Conservation (phyloP, 257 asterid genomes). For the Lithospermum erythrorhizon region DNA sequence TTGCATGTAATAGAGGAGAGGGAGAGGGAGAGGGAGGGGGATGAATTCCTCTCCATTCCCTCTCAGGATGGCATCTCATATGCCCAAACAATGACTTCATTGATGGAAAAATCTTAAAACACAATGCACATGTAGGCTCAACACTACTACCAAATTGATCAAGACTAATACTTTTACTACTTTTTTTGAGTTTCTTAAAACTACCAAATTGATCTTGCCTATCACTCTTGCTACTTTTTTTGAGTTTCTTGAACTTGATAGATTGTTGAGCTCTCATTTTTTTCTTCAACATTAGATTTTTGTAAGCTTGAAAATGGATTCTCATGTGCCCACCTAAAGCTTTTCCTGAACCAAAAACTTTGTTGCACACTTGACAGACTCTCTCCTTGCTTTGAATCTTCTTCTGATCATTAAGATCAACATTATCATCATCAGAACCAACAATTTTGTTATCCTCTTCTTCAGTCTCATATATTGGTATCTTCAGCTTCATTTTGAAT, state of each 20-base stretch:
- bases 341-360: slow-evolving; percentile 51
- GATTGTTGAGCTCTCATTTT: slow-evolving; percentile 5
- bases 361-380: slow-evolving; percentile 41
- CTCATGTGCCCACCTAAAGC: slow-evolving; percentile 89
- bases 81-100: slow-evolving; percentile 50
- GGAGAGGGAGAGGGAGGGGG: slow-evolving; percentile 25
- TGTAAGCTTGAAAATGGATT: slow-evolving; percentile 30
- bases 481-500: slow-evolving; percentile 16
- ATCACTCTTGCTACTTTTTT: slow-evolving; percentile 3
- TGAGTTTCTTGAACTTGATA: neutral
- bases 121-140: slow-evolving; percentile 22
- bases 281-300: slow-evolving; percentile 14
- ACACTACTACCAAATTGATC: neutral
- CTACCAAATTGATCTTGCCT: neutral
- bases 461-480: slow-evolving; percentile 8
- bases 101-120: slow-evolving; percentile 37
- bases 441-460: slow-evolving; percentile 1
- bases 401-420: neutral
- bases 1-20: neutral
- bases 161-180: neutral
- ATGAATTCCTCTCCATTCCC: slow-evolving; percentile 47
- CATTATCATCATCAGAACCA: neutral
- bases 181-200: neutral
- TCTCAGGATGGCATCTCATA: slow-evolving; percentile 54
- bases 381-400: slow-evolving; percentile 9